A percentile compares a stretch with the other conserved stretches of the same genome.
These are phyloP conservation scores for Paramecium biaurelia DNA, from an alignment of 73 alveolate genomes.

Conservation along the genomic window DNA sequence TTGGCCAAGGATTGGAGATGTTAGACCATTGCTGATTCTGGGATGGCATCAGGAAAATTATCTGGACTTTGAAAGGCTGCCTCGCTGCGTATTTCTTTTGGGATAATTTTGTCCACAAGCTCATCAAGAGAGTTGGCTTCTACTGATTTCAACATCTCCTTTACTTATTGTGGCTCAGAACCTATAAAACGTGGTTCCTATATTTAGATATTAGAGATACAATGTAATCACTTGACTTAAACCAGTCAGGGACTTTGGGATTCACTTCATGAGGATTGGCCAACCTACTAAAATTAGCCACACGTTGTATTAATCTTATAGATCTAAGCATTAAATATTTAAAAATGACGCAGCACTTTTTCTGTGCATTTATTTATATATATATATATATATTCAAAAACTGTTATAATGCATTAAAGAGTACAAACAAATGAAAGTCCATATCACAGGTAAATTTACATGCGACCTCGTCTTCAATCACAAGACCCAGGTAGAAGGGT, in stretches of 20 bases:
- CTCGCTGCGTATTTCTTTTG: conserved; percentile 63
- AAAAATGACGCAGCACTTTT: conserved; percentile 22
- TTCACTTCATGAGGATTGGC: conserved; percentile 34
- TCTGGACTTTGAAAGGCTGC: conserved; percentile 63
- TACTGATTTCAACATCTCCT: conserved; percentile 66
- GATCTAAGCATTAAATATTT: conserved; percentile 29
- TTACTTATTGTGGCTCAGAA: neutral
- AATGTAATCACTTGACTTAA: neutral
- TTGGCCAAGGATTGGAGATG: conserved; percentile 68
- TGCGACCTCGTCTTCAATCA: neutral
- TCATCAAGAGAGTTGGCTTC: conserved; percentile 71
- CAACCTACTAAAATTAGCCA: neutral
- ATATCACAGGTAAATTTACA: neutral
- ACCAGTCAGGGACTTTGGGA: neutral
- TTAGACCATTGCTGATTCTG: conserved; percentile 65
- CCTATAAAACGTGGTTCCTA: conserved; percentile 50
- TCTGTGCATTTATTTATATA: neutral
- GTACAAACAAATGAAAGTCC: conserved; percentile 28
- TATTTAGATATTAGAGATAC: neutral
- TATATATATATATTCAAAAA: neutral
- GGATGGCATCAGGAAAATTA: conserved; percentile 68
- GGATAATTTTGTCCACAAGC: conserved; percentile 71
- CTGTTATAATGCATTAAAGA: conserved; percentile 49
- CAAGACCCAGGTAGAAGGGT: conserved; percentile 1
- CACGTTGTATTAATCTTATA: neutral